phyloP scores from a whole-genome alignment of 23 red algal species.

The Cyanidioschyzon merolae region DNA sequence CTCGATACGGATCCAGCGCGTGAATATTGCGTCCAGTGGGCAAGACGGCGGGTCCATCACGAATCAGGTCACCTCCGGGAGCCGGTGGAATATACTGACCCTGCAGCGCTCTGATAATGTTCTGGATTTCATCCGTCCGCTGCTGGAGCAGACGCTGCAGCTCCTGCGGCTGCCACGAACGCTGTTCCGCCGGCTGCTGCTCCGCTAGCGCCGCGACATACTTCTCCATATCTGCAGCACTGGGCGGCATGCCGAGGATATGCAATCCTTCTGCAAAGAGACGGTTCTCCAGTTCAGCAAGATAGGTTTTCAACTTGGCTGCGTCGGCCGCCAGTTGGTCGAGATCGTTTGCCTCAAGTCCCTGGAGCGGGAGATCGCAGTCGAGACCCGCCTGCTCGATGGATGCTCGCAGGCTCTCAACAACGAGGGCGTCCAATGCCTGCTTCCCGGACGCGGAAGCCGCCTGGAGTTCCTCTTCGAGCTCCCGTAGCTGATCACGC shows the following conservation, averaged over 20 bases:
- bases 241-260: slow-evolving; percentile 27
- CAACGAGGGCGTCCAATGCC: slow-evolving; percentile 2
- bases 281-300: slow-evolving; percentile 18
- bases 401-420: slow-evolving; percentile 24
- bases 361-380: slow-evolving; percentile 1
- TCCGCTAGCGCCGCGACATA: slow-evolving; percentile 14
- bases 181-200: not conserved
- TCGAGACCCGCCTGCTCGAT: slow-evolving; percentile 31
- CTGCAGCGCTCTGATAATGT: slow-evolving; percentile 26
- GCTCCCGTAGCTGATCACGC: slow-evolving; percentile 30
- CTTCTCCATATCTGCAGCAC: slow-evolving; percentile 3
- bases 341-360: slow-evolving; percentile 16
- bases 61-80: slow-evolving; percentile 44
- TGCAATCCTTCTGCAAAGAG: slow-evolving; percentile 47
- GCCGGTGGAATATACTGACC: slow-evolving; percentile 43
- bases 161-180: not conserved
- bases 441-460: not conserved
- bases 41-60: slow-evolving; percentile 38
- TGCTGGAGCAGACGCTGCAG: slow-evolving; percentile 24
- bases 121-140: slow-evolving; percentile 26
- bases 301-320: not conserved
- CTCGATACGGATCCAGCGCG: slow-evolving; percentile 45
- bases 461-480: slow-evolving; percentile 29
- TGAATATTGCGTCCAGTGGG: slow-evolving; percentile 65
- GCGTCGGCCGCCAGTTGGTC: not conserved